Evolutionary conservation across 1,139 yeast species (phyloP).

Genomic region (Kurtzmaniella quercitrusa): DNA sequence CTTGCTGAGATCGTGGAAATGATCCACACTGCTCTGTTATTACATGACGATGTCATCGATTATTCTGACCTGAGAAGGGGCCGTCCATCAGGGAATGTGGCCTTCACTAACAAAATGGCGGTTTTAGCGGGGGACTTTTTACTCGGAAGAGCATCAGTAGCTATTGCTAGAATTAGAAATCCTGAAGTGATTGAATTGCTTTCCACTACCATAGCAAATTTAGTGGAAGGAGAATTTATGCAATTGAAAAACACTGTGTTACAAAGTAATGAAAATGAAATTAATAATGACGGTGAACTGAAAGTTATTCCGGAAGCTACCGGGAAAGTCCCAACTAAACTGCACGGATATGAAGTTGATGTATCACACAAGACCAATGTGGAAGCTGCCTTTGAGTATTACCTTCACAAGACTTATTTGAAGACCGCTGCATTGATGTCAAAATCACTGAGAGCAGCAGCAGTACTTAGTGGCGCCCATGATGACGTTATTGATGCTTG

Average conservation of each 20-base stretch:
- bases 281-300: conserved; percentile 45
- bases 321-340: conserved; percentile 56
- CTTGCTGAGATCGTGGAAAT: conserved; percentile 96
- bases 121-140: conserved; percentile 94
- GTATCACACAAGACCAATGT: conserved; percentile 67
- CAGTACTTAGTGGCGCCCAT: conserved; percentile 83
- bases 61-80: conserved; percentile 88
- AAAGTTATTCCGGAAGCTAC: conserved; percentile 58
- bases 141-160: conserved; percentile 93
- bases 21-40: conserved; percentile 95
- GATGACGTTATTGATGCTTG: conserved; percentile 74
- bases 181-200: conserved; percentile 96
- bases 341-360: conserved; percentile 59
- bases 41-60: conserved; percentile 97
- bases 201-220: conserved; percentile 92
- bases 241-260: conserved; percentile 89
- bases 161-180: conserved; percentile 85
- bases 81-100: conserved; percentile 85
- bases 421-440: conserved; percentile 95
- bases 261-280: conserved; percentile 38
- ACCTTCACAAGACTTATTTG: conserved; percentile 88
- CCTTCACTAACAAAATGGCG: conserved; percentile 96
- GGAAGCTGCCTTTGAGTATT: conserved; percentile 88
- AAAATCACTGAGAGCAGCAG: conserved; percentile 91
- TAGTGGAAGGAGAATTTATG: conserved; percentile 98